A percentile compares a stretch with the other conserved stretches of the same genome.
These are phyloP conservation scores for Steccherinum ochraceum DNA, from an alignment of 768 basidiomycete species.

Conservation along the genomic window DNA sequence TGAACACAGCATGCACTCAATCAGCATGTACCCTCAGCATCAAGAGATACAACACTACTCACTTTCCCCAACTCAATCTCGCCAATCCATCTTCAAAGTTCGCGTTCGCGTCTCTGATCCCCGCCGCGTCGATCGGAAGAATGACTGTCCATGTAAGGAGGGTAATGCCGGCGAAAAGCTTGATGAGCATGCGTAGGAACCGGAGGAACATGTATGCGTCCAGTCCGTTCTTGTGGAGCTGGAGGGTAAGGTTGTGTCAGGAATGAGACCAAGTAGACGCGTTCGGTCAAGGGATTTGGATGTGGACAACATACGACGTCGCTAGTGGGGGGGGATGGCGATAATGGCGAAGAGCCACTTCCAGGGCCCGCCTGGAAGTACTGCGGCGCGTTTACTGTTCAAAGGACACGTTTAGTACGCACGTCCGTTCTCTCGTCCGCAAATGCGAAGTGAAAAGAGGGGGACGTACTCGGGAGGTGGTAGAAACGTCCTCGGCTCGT, in stretches of 20 bases:
- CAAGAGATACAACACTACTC: constrained; percentile 13
- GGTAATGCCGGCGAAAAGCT: constrained; percentile 53
- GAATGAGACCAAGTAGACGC: not conserved
- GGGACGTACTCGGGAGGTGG: constrained; percentile 45
- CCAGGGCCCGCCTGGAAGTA: constrained; percentile 39
- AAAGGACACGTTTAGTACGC: not conserved
- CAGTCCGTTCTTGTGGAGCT: constrained; percentile 57
- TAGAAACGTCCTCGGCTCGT: constrained; percentile 54
- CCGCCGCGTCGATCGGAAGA: constrained; percentile 47
- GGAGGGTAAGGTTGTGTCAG: not conserved
- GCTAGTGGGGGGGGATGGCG: constrained; percentile 30
- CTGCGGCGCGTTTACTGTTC: constrained; percentile 36
- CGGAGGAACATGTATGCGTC: constrained; percentile 52
- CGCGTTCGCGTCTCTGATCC: constrained; percentile 26
- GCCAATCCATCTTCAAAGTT: constrained; percentile 29
- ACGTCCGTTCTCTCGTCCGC: not conserved
- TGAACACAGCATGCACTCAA: not conserved
- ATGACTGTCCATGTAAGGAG: constrained; percentile 57
- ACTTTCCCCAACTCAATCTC: constrained; percentile 48
- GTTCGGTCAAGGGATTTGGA: not conserved
- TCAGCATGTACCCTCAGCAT: no score
- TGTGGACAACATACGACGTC: constrained; percentile 36
- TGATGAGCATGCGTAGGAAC: constrained; percentile 55
- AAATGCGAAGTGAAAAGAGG: constrained; percentile 4
- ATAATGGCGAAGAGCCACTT: constrained; percentile 47